A percentile compares a stretch with the other conserved stretches of the same genome.
phyloP scores from a whole-genome alignment of 129 eudicot species.

The Smallanthus sonchifolius region DNA sequence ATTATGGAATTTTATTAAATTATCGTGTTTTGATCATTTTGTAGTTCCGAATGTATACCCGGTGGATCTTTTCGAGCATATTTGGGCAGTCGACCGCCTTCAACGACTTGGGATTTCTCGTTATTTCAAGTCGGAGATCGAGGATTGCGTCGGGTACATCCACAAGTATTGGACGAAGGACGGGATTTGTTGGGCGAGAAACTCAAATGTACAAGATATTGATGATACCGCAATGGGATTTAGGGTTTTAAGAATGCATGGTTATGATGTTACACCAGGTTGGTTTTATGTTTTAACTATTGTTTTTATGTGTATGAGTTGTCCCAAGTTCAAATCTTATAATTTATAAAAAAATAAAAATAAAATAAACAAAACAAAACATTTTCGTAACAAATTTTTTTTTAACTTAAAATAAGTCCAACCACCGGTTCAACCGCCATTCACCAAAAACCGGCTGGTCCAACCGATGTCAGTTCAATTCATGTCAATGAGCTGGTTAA shows the following conservation, averaged over 20 bases:
- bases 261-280: slow-evolving; percentile 73
- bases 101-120: slow-evolving; percentile 85
- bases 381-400: too few relatives aligned
- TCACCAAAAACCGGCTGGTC: too few relatives aligned
- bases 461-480: too few relatives aligned
- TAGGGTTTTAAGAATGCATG: slow-evolving; percentile 80
- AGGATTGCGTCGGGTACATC: slow-evolving; percentile 57
- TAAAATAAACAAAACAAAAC: too few relatives aligned
- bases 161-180: slow-evolving; percentile 65
- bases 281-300: background rate
- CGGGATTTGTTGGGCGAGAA: slow-evolving; percentile 96
- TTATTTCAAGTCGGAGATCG: slow-evolving; percentile 59
- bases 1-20: slow-evolving; percentile 4
- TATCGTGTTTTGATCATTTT: slow-evolving; percentile 13
- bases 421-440: too few relatives aligned
- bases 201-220: slow-evolving; percentile 72
- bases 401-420: too few relatives aligned
- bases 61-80: slow-evolving; percentile 88
- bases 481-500: too few relatives aligned
- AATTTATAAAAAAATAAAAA: too few relatives aligned
- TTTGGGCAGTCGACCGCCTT: slow-evolving; percentile 75
- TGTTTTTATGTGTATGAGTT: too few relatives aligned
- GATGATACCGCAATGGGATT: slow-evolving; percentile 98
- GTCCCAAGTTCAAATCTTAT: too few relatives aligned
- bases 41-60: slow-evolving; percentile 92